Evolutionary conservation across 1,139 yeast genomes (phyloP), one percentile per base, ranked within the genome.

Genomic region (Eremothecium gossypii): DNA sequence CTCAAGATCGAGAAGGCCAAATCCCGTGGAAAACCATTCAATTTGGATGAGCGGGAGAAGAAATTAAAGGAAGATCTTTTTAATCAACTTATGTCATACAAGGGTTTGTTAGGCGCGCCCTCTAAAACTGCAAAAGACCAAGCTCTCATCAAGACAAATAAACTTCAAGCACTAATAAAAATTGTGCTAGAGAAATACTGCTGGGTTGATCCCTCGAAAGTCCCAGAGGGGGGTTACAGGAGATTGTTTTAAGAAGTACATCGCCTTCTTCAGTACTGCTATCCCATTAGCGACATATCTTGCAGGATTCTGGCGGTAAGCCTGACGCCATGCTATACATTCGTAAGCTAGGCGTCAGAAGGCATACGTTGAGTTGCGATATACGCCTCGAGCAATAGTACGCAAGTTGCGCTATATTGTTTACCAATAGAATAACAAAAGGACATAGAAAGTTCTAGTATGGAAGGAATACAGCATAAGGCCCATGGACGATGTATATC

Each of bases 171-270:
- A n/a, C 37, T 34, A n/a, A 34, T 34, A 20, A 34, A 34, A 23
- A 14, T 34, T 23, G 37, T 40, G 10, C 23, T 40, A 20, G 39
- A 40, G 14, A 40, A 40, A 36, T 40, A 40, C 36, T 40, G 39
- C 31, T 40, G 42, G 42, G 39, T 40, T 2, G 39, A 40, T 30
- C 42, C 42, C 5, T 14, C 39, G 10, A 34, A 27, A 3, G 42
- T 40, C 7, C 42, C 42, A 9, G 36, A 14, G 9, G 42, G 33
- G 7, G 42, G 42, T 5, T 40, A 35, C 32, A 27, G 28, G 9
- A 40, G 40, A 35, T 36, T 36, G 36, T 36, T 28, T 20, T 36
- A 14, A 7, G 5, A 17, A 6, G 23, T 17, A 17, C 6, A 17
- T 6, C 5, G 6, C 23, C 23, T 3, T 4, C 5, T 17, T 17